A percentile compares a stretch with the other conserved stretches of the same genome.
Evolutionary conservation across 441 rosid species (phyloP).

Genomic region (Euphorbia celastroides): DNA sequence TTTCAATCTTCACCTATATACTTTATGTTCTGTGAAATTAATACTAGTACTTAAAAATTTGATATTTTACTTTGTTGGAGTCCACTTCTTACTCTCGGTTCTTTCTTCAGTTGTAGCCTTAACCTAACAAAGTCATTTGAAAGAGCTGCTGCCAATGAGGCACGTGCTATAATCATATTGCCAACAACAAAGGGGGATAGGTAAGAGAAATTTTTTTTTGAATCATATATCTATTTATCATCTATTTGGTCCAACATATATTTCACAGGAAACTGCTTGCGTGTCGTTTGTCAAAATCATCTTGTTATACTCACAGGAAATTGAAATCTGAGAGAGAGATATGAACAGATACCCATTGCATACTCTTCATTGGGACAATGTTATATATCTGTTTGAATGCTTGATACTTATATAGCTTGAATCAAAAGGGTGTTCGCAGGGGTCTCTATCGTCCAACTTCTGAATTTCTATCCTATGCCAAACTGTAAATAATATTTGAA

Average conservation of each 20-base stretch:
- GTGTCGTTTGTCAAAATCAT: not conserved
- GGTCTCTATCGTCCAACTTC: not conserved
- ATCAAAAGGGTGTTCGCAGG: not conserved
- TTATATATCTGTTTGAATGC: not conserved
- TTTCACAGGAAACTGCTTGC: slow-evolving; percentile 7
- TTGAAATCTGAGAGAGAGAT: not conserved
- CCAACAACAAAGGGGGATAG: slow-evolving; percentile 78
- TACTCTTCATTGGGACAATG: not conserved
- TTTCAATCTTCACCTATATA: too few species aligned
- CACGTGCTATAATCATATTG: slow-evolving; percentile 86
- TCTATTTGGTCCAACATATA: not conserved
- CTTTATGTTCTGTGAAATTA: not conserved
- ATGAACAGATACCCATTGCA: not conserved
- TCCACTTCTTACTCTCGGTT: slow-evolving; percentile 10
- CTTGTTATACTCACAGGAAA: not conserved
- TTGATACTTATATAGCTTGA: not conserved
- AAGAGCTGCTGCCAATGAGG: slow-evolving; percentile 84
- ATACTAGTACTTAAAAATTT: not conserved
- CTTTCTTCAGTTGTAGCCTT: slow-evolving; percentile 80
- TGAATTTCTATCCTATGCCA: not conserved
- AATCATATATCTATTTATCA: slow-evolving; percentile 8
- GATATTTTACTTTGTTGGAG: slow-evolving; percentile 1
- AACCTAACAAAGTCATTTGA: slow-evolving; percentile 87
- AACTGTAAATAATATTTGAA: not conserved
- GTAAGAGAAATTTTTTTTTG: slow-evolving; percentile 33